Base-by-base conservation (phyloP, 805 yeast species). In the Lachancea quebecensis region DNA sequence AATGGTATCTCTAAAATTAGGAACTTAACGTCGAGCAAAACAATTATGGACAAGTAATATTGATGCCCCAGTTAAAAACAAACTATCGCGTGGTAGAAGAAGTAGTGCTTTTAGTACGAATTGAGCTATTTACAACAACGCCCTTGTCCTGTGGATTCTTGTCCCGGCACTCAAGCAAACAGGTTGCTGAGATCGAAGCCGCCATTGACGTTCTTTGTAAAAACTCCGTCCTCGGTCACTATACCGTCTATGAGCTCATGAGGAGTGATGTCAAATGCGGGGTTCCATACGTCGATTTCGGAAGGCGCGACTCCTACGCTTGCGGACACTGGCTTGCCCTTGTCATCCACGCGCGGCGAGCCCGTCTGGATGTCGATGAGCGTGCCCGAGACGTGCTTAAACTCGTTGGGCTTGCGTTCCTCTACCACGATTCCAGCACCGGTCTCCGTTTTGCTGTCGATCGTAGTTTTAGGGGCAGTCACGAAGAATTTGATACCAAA, bases 201-300 rank as follows among this genome's bases (percentile, higher is more conserved):
- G 2, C 88, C 89, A 11, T 65, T 38, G 0, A 39, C 35, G 42
- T 70, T 67, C 57, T 85, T 85, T 30, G 67, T 65, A 16, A 75
- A 71, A 2, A 72, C 80, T 2, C 77, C 76, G 44, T 78, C 77
- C 66, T 91, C 98, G 0, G 97, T 91, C 31, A 91, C 87, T 48
- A 93, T 88, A 48, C 88, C 85, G 59, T 89, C 96, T 44, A 91
- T 89, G 33, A 83, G 68, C 38, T 73, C 74, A 56, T 82, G 81
- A 0, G 96, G 96, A 2, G 98, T 88, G 12, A 93, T 88, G 59
- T 91, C 99, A 58, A 91, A 91, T 0, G 97, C 84, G 0, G 99
- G 99, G 58, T 93, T 93, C 97, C 97, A 91, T 1, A 89, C 96
- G 4, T 73, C 68, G 29, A 90, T 82, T 0, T 83, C 85, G 1